These are phyloP conservation scores for Sporobolomyces roseus DNA, from an alignment of 768 basidiomycete species.

Conservation along the genomic window DNA sequence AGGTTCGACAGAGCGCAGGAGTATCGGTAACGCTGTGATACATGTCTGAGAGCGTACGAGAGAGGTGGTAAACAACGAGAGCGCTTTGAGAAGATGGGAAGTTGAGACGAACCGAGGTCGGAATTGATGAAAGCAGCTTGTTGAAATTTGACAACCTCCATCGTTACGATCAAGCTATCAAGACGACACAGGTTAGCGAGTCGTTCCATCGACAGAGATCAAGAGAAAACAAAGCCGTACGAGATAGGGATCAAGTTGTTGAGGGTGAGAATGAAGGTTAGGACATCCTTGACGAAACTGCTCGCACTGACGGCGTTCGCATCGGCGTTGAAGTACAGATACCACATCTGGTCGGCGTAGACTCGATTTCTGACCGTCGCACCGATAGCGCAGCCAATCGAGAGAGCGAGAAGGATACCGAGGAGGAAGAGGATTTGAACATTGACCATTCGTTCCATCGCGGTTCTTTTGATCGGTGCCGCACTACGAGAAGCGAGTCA, in stretches of 20 bases:
- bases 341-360: conserved; percentile 83
- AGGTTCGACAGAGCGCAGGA: conserved; percentile 94
- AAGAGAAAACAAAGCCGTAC: conserved; percentile 38
- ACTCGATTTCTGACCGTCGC: conserved; percentile 90
- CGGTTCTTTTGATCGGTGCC: conserved; percentile 92
- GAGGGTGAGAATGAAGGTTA: conserved; percentile 81
- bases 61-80: too few relatives aligned
- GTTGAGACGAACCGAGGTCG: conserved; percentile 48
- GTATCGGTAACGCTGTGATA: conserved; percentile 93
- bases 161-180: conserved; percentile 80
- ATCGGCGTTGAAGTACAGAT: conserved; percentile 62
- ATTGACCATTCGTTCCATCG: conserved; percentile 93
- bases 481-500: conserved; percentile 56
- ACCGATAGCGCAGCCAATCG: conserved; percentile 85
- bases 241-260: conserved; percentile 99
- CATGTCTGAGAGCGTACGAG: conserved; percentile 69
- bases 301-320: conserved; percentile 53
- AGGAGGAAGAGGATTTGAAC: conserved; percentile 94
- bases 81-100: not conserved
- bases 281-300: conserved; percentile 86
- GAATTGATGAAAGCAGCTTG: conserved; percentile 96
- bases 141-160: conserved; percentile 98
- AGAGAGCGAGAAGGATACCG: conserved; percentile 75
- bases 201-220: too few relatives aligned
- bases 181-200: not conserved